Conservation (phyloP, 108 stramenopile species). For the Cylindrotheca closterium region DNA sequence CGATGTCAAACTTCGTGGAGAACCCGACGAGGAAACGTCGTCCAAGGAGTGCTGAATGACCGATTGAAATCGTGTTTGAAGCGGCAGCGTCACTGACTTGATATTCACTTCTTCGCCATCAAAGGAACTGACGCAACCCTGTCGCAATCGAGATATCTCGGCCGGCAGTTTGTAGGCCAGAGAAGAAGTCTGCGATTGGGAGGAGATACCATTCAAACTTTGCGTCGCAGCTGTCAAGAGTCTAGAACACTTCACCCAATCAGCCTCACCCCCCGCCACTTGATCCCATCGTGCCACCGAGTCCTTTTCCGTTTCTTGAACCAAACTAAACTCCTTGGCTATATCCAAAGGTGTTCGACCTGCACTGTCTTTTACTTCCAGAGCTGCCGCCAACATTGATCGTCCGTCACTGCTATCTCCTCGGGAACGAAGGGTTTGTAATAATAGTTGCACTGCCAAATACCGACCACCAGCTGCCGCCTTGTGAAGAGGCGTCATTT, state of each 20-base stretch:
- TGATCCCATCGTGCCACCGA: slow-evolving; percentile 76
- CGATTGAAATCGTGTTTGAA: too few relatives aligned
- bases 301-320: slow-evolving; percentile 42
- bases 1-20: too few relatives aligned
- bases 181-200: too few relatives aligned
- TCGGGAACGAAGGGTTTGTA: slow-evolving; percentile 41
- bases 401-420: not conserved
- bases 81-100: too few relatives aligned
- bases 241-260: slow-evolving; percentile 62
- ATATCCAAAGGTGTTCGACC: slow-evolving; percentile 52
- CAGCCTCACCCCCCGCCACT: slow-evolving; percentile 67
- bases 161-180: too few relatives aligned
- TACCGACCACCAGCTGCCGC: slow-evolving; percentile 80
- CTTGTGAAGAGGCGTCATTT: slow-evolving; percentile 78
- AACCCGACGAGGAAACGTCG: too few relatives aligned
- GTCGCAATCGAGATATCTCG: too few relatives aligned
- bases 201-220: not conserved
- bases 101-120: too few relatives aligned
- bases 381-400: slow-evolving; percentile 24
- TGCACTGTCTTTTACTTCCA: slow-evolving; percentile 23
- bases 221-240: slow-evolving; percentile 35
- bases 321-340: slow-evolving; percentile 34
- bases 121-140: too few relatives aligned
- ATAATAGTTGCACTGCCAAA: slow-evolving; percentile 66
- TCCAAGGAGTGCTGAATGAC: too few relatives aligned